Base-by-base conservation (phyloP, 1,139 yeast genomes). In the Groenewaldozyma sp. region DNA sequence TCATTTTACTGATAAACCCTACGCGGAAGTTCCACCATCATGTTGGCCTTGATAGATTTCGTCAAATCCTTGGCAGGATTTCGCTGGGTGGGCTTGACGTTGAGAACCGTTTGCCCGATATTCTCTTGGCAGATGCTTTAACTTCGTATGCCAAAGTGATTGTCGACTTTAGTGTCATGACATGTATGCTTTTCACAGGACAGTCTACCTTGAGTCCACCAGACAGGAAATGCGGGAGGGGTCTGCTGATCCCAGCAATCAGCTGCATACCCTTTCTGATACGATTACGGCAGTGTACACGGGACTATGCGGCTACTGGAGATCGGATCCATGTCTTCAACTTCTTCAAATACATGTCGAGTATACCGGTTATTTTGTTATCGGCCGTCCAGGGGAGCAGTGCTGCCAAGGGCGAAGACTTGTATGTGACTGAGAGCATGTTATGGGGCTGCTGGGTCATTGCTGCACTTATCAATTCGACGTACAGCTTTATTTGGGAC, bases 401-500 rank as follows among this genome's bases (percentile, higher is more conserved):
- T 35, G 26, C 10, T 11, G 26, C 26, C 11, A 7, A 22, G 11
- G 26, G 7, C 7, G 38, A 40, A 32, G 28, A 21, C 11, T 19
- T 41, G 3, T 37, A 48, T 34, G 29, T 49, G 48, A 45, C 51
- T 50, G 41, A 52, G 52, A 46, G 43, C 52, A 10, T 39, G 45
- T 40, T 60, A 21, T 58, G 55, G 40, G 46, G 49, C 3, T 59
- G 69, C 54, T 78, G 84, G 87, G 66, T 72, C 36, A 36, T 73
- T 1, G 56, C 70, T 1, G 68, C 76, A 13, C 59, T 78, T 3
- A 50, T 83, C 34, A 86, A 82, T 56, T 81, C 96, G 0, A 53
- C 75, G 1, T 91, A 82, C 57, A 74, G 94, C 16, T 82, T 83
- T 48, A 64, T 76, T 40, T 91, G 98, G 98, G 98, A 91, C 59